Evolutionary conservation across 257 asterid genomes (phyloP).

Genomic region (Mentha longifolia): DNA sequence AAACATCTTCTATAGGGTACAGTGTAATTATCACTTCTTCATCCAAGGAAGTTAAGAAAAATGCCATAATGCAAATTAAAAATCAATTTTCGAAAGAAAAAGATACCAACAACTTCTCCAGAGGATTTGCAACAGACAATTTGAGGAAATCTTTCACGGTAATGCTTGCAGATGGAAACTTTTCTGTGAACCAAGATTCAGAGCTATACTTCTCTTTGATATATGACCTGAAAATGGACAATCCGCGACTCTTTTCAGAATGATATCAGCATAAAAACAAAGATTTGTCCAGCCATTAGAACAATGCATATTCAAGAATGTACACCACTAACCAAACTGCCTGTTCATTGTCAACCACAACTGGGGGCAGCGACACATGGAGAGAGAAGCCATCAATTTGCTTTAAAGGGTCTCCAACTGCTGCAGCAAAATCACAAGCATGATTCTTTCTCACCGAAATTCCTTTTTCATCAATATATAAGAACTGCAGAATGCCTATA

Average conservation of each 20-base stretch:
- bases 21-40: constrained; percentile 24
- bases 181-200: constrained; percentile 60
- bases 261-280: constrained; percentile 8
- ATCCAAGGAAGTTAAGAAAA: not conserved
- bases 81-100: not conserved
- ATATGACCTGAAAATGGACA: constrained; percentile 60
- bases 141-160: constrained; percentile 73
- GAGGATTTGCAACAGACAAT: constrained; percentile 53
- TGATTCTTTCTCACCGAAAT: constrained; percentile 47
- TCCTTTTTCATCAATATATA: constrained; percentile 52
- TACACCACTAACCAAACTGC: constrained; percentile 61
- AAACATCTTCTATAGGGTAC: constrained; percentile 10
- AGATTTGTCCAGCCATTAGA: constrained; percentile 9
- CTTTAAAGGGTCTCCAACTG: constrained; percentile 56
- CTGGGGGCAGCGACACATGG: constrained; percentile 74
- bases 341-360: constrained; percentile 66
- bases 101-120: constrained; percentile 70
- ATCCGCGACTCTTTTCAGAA: not conserved
- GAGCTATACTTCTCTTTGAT: constrained; percentile 58
- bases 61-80: not conserved
- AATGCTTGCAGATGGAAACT: constrained; percentile 42
- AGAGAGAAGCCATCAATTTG: constrained; percentile 64
- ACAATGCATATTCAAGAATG: constrained; percentile 14
- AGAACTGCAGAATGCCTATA: constrained; percentile 75
- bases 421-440: constrained; percentile 57